Evolutionary conservation across 1,284 basidiomycete species (phyloP).

Genomic region (Sanghuangporus sanghuang): DNA sequence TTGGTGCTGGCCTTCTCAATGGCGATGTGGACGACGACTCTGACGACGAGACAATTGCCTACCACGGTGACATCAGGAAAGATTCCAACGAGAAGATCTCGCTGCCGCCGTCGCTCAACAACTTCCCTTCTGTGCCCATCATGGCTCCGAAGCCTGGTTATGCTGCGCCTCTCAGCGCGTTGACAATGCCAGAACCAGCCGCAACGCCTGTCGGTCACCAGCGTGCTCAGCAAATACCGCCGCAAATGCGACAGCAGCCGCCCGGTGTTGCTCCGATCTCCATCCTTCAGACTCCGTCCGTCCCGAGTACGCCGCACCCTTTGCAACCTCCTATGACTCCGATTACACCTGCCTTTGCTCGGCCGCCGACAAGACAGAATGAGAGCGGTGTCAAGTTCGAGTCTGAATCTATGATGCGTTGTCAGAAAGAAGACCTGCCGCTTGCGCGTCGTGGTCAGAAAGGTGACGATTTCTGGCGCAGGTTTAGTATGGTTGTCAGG

Average conservation of each 20-base stretch:
- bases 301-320: slow-evolving; percentile 56
- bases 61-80: slow-evolving; percentile 13
- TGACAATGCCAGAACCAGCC: slow-evolving; percentile 42
- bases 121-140: slow-evolving; percentile 36
- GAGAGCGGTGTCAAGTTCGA: slow-evolving; percentile 43
- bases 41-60: slow-evolving; percentile 33
- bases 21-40: slow-evolving; percentile 36
- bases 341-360: slow-evolving; percentile 70
- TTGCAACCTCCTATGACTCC: slow-evolving; percentile 71
- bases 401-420: slow-evolving; percentile 55
- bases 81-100: slow-evolving; percentile 28
- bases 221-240: slow-evolving; percentile 18
- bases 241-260: slow-evolving; percentile 20
- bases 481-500: slow-evolving; percentile 78
- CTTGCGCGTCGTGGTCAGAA: slow-evolving; percentile 60
- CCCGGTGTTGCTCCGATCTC: slow-evolving; percentile 24
- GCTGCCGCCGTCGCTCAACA: slow-evolving; percentile 2
- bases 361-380: slow-evolving; percentile 40
- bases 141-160: slow-evolving; percentile 70
- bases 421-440: slow-evolving; percentile 60
- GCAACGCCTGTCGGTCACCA: slow-evolving; percentile 33
- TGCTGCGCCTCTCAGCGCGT: slow-evolving; percentile 56
- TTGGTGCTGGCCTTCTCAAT: slow-evolving; percentile 50
- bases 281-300: slow-evolving; percentile 24
- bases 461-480: slow-evolving; percentile 79